phyloP scores from a whole-genome alignment of 2,329 filamentous ascomycete species.

The Aotearoamyces nothofagi region DNA sequence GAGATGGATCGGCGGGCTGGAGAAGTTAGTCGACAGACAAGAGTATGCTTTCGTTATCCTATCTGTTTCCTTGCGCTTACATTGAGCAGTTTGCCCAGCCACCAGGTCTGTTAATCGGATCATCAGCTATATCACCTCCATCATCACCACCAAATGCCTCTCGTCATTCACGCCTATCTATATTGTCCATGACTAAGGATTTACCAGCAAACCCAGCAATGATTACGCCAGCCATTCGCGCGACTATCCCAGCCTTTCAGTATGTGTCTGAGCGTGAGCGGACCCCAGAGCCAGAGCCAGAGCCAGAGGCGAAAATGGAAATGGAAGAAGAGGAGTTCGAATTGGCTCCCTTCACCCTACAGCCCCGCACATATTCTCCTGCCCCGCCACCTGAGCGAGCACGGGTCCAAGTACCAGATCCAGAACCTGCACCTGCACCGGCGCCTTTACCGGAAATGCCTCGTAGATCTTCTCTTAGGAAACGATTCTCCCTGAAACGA shows the following conservation, averaged over 20 bases:
- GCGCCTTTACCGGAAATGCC: constrained; percentile 9
- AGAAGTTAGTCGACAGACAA: constrained; percentile 64
- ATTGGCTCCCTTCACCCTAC: constrained; percentile 12
- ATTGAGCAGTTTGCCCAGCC: constrained; percentile 8
- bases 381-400: constrained; percentile 10
- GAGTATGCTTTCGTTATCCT: constrained; percentile 33
- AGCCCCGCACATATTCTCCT: constrained; percentile 18
- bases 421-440: constrained; percentile 4
- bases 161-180: constrained; percentile 5
- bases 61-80: constrained; percentile 3
- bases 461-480: constrained; percentile 12
- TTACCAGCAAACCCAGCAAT: constrained; percentile 14
- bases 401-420: constrained; percentile 2
- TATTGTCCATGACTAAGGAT: constrained; percentile 14
- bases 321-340: constrained; percentile 4
- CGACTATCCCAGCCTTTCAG: constrained; percentile 15
- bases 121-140: constrained; percentile 4
- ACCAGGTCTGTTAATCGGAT: not conserved
- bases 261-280: constrained; percentile 15
- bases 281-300: constrained; percentile 9
- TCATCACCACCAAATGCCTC: constrained; percentile 6
- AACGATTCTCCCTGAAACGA: constrained; percentile 16
- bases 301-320: constrained; percentile 4
- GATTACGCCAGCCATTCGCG: constrained; percentile 16
- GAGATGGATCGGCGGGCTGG: constrained; percentile 81